These are phyloP conservation scores for Calonectria ilicicola DNA, from an alignment of 2,329 filamentous ascomycete species.

Conservation along the genomic window DNA sequence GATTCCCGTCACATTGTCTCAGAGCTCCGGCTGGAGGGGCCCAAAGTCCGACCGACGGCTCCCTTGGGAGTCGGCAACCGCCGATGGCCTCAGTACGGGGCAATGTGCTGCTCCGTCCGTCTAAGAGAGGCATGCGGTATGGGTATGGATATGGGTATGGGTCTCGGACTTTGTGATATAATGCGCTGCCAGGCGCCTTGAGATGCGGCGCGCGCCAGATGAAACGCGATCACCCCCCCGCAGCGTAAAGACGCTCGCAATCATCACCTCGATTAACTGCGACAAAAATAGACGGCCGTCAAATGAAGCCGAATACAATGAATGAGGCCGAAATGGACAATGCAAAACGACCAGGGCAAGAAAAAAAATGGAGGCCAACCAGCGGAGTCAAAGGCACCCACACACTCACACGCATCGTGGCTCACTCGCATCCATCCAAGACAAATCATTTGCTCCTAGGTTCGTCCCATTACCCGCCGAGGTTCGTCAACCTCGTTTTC, in stretches of 20 bases:
- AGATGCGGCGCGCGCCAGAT: conserved; percentile 40
- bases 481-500: conserved; percentile 31
- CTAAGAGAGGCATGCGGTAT: neutral
- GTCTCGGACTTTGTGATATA: neutral
- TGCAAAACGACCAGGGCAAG: neutral
- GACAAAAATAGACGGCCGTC: neutral
- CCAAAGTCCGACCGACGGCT: neutral
- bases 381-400: neutral
- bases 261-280: neutral
- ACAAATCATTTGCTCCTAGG: conserved; percentile 28
- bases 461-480: conserved; percentile 32
- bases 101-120: neutral
- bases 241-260: neutral
- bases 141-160: neutral
- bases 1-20: conserved; percentile 20
- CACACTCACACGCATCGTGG: conserved; percentile 12
- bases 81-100: neutral
- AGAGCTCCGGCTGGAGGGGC: neutral
- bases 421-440: conserved; percentile 21
- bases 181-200: conserved; percentile 4
- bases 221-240: conserved; percentile 37
- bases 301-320: neutral
- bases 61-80: neutral
- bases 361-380: conserved; percentile 15
- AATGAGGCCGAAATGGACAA: neutral